These are phyloP conservation scores for Cyberlindnera xishuangbannaensis DNA, from an alignment of 805 yeast species.

Conservation along the genomic window DNA sequence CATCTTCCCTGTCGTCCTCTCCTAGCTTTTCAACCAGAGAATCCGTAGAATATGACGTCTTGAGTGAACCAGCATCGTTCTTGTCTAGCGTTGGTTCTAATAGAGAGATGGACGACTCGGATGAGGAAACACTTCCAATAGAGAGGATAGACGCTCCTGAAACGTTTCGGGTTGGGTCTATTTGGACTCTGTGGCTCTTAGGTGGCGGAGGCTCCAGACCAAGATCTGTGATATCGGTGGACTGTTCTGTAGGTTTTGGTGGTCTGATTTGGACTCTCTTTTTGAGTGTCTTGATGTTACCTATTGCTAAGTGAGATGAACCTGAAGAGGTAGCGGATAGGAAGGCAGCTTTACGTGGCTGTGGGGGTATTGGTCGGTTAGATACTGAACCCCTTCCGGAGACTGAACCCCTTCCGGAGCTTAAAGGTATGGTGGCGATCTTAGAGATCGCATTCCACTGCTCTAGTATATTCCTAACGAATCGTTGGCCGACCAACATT, in stretches of 20 bases:
- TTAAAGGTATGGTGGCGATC: background rate
- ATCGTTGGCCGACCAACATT: conserved; percentile 46
- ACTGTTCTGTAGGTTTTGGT: background rate
- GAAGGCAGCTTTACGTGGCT: conserved; percentile 11
- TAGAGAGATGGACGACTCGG: conserved; percentile 2
- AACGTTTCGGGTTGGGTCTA: background rate
- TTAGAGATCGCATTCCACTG: conserved; percentile 33
- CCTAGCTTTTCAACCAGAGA: conserved; percentile 1
- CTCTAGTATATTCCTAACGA: conserved; percentile 45
- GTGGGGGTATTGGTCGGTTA: conserved; percentile 8
- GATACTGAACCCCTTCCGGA: no score
- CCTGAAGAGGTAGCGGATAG: conserved; percentile 10
- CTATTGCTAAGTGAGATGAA: no score
- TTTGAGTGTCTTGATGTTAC: background rate
- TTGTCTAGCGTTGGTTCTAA: no score
- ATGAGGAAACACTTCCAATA: conserved; percentile 2
- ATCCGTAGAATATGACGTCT: conserved; percentile 1
- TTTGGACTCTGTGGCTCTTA: conserved; percentile 2
- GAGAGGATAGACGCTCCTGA: conserved; percentile 5
- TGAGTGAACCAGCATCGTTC: no score
- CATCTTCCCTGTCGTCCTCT: conserved; percentile 1
- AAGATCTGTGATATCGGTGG: conserved; percentile 4
- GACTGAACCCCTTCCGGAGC: background rate
- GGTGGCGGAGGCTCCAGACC: conserved; percentile 12
- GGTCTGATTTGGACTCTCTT: conserved; percentile 6